These are phyloP conservation scores for Chytridiales sp. DNA, from an alignment of 371 early-diverging fungal species.

Conservation along the genomic window DNA sequence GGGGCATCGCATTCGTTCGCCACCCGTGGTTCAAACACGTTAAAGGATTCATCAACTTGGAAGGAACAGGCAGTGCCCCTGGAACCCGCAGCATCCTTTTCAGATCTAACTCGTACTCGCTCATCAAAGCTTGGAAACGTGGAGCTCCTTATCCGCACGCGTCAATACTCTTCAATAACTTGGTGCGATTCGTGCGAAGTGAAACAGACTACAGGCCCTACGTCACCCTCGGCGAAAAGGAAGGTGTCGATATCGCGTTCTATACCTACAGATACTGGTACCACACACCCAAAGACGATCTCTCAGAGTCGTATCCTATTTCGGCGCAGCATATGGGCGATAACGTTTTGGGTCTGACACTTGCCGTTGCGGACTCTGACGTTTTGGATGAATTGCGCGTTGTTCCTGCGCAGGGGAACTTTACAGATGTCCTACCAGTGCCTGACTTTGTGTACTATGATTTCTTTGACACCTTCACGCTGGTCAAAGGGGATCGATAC, in stretches of 20 bases:
- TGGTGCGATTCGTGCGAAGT: slow-evolving; percentile 27
- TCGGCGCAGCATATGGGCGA: slow-evolving; percentile 46
- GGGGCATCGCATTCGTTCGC: slow-evolving; percentile 66
- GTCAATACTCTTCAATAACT: slow-evolving; percentile 39
- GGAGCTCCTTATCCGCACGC: slow-evolving; percentile 45
- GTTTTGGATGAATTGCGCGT: background rate
- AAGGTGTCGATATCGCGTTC: slow-evolving; percentile 47
- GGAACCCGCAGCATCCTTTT: slow-evolving; percentile 35
- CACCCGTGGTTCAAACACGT: slow-evolving; percentile 77
- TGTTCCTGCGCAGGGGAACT: background rate
- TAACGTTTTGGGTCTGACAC: slow-evolving; percentile 28
- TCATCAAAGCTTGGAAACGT: slow-evolving; percentile 27
- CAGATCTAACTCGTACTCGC: slow-evolving; percentile 37
- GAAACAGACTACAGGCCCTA: slow-evolving; percentile 47
- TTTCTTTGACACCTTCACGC: slow-evolving; percentile 12
- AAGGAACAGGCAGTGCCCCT: slow-evolving; percentile 40
- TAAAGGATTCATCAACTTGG: slow-evolving; percentile 76
- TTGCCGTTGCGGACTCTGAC: slow-evolving; percentile 11
- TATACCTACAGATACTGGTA: slow-evolving; percentile 44
- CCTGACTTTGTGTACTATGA: slow-evolving; percentile 38
- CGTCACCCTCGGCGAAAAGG: slow-evolving; percentile 21
- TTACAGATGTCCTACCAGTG: slow-evolving; percentile 4
- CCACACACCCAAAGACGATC: slow-evolving; percentile 43
- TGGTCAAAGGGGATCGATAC: slow-evolving; percentile 5
- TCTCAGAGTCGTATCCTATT: slow-evolving; percentile 28